A percentile compares a stretch with the other conserved stretches of the same genome.
Conservation (phyloP, 2,329 filamentous ascomycete genomes). For the Colletotrichum plurivorum region DNA sequence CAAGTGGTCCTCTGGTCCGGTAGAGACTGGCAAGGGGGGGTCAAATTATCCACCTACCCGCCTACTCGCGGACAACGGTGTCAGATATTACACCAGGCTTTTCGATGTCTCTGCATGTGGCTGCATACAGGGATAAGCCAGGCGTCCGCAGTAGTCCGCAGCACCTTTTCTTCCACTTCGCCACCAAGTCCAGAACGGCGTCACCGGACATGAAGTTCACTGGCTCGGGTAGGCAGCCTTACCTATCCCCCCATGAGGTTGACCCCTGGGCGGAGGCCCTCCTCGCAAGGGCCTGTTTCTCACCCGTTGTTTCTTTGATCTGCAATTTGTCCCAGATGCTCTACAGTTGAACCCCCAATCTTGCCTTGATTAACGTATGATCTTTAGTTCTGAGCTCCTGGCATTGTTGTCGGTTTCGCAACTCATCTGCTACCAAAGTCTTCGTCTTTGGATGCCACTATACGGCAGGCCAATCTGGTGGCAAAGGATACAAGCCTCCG, state of each 20-base stretch:
- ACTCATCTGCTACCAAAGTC: not conserved
- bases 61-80: not conserved
- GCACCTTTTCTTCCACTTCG: not conserved
- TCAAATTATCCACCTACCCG: too few relatives aligned
- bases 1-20: too few relatives aligned
- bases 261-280: too few relatives aligned
- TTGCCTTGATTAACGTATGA: not conserved
- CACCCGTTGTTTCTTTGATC: too few relatives aligned
- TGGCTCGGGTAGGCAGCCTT: not conserved
- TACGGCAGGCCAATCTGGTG: not conserved
- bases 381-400: not conserved
- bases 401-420: not conserved
- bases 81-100: not conserved
- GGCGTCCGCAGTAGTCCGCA: constrained; percentile 3
- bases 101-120: not conserved
- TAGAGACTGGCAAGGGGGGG: too few relatives aligned
- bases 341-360: too few relatives aligned
- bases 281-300: too few relatives aligned
- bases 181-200: not conserved
- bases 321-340: too few relatives aligned
- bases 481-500: not conserved
- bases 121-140: not conserved
- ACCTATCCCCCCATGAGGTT: not conserved
- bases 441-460: not conserved
- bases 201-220: not conserved